Evolutionary conservation across 331 rosid genomes (phyloP).

Genomic region (Malus hybrid): DNA sequence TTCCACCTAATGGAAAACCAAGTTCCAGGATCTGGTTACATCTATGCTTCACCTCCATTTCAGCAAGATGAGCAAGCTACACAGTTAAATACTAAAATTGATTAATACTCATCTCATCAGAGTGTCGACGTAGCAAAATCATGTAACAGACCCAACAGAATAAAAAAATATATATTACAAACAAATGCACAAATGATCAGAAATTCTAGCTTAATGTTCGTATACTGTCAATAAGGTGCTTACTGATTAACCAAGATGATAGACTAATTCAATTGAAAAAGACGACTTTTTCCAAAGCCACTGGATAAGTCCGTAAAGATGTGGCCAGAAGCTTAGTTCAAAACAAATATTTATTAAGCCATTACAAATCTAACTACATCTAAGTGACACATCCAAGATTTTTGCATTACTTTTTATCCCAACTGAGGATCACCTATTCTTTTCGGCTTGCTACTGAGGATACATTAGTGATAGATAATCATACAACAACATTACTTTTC

Average conservation of each 20-base stretch:
- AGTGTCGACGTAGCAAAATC: background rate
- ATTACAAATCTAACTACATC: background rate
- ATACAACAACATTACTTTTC: background rate
- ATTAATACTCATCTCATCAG: background rate
- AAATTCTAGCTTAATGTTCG: background rate
- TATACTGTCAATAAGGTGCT: background rate
- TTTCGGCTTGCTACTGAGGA: background rate
- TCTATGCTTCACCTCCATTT: slow-evolving; percentile 96
- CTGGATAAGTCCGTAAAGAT: background rate
- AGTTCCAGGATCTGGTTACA: slow-evolving; percentile 85
- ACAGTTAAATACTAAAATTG: slow-evolving; percentile 7
- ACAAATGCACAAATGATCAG: background rate
- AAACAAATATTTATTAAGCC: background rate
- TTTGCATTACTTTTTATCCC: background rate
- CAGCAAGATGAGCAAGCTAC: slow-evolving; percentile 94
- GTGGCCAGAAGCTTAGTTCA: background rate
- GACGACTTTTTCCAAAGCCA: background rate
- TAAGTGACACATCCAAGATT: background rate
- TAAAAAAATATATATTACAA: background rate
- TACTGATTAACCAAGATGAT: background rate
- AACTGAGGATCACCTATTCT: background rate
- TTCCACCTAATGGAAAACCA: slow-evolving; percentile 89
- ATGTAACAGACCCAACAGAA: background rate
- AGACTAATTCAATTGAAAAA: background rate
- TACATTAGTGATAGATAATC: background rate